Base-by-base conservation (phyloP, 768 basidiomycete species). In the Chlorophyllum brunneum region DNA sequence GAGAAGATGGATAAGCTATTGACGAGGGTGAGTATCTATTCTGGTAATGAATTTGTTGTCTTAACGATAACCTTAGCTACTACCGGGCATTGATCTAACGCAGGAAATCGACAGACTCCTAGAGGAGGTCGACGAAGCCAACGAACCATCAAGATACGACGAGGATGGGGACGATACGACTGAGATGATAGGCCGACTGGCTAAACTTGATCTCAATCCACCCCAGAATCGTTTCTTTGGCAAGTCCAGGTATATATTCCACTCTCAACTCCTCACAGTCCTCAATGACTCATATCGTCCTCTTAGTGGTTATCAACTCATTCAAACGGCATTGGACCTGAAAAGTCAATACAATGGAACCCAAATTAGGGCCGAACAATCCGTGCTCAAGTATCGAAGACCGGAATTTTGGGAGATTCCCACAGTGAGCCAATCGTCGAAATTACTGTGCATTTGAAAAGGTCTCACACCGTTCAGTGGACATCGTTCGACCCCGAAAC, bases 1-100 rank as follows among this genome's bases (percentile, higher is more conserved):
- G 78, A 81, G 51, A 85, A 83, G 60, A 80, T 87, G 73, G 82
- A 87, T 62, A 75, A 70, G 54, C 70, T 86, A 3, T 64, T 87
- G 18, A 71, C 68, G 48, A 78, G 75, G 66, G 85, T 81, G 54
- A 27, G 67, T 51, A 26, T n/a, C 7, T 2, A 18, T 34, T 27
- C 13, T 30, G 49, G 50, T 29, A 33, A 9, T 20, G 13, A 41
- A 33, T 20, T 24, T 22, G n/a, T 29, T 46, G 4, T 45, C 20
- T 10, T 10, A n/a, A 15, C 16, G n/a, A 15, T 27, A 15, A 15
- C 49, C 23, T 43, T 39, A 61, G 59, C 51, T 65, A 13, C 57
- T 82, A 37, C 85, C 86, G 2, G 81, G 82, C 38, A 73, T 80
- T 18, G 84, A 90, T 63, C 71, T 89, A 40, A 75, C 75, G 13